These are phyloP conservation scores for Artemisia princeps DNA, from an alignment of 140 eudicot species.

Conservation along the genomic window DNA sequence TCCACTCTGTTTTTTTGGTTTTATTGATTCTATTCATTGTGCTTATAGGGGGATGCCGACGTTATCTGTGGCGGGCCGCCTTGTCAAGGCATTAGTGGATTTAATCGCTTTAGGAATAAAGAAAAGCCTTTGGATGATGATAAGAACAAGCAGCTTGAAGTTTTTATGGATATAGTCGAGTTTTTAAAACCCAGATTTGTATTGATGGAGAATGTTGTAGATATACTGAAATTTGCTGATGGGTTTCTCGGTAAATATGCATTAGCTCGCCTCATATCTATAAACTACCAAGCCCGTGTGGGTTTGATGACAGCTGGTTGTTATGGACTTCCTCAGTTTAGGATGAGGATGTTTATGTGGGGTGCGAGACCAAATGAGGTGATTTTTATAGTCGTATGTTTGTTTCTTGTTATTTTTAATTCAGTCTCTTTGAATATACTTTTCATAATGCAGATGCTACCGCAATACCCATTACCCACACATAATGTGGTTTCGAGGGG, in stretches of 20 bases:
- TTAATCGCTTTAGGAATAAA: constrained; percentile 37
- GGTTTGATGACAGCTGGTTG: constrained; percentile 52
- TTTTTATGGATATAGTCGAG: constrained; percentile 38
- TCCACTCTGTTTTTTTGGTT: neutral
- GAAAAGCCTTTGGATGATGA: constrained; percentile 36
- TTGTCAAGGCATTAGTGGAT: constrained; percentile 55
- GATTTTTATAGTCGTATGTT: no score
- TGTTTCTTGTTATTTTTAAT: no score
- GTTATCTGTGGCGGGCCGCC: constrained; percentile 55
- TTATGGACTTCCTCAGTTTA: constrained; percentile 49
- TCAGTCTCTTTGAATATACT: no score
- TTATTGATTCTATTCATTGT: neutral
- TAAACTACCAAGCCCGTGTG: constrained; percentile 48
- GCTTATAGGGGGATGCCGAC: constrained; percentile 37
- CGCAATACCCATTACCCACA: constrained; percentile 68
- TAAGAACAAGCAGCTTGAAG: constrained; percentile 41
- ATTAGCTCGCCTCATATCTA: constrained; percentile 41
- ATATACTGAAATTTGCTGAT: constrained; percentile 34
- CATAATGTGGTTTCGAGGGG: constrained; percentile 56
- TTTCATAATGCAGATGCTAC: constrained; percentile 42
- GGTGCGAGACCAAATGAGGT: constrained; percentile 30
- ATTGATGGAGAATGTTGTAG: constrained; percentile 51
- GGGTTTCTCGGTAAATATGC: constrained; percentile 51
- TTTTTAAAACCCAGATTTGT: constrained; percentile 37
- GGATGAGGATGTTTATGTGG: constrained; percentile 70